Evolutionary conservation across 495 filamentous ascomycete genomes (phyloP), one percentile per base, ranked within the genome.

Genomic region (Penicillium robsamsonii): DNA sequence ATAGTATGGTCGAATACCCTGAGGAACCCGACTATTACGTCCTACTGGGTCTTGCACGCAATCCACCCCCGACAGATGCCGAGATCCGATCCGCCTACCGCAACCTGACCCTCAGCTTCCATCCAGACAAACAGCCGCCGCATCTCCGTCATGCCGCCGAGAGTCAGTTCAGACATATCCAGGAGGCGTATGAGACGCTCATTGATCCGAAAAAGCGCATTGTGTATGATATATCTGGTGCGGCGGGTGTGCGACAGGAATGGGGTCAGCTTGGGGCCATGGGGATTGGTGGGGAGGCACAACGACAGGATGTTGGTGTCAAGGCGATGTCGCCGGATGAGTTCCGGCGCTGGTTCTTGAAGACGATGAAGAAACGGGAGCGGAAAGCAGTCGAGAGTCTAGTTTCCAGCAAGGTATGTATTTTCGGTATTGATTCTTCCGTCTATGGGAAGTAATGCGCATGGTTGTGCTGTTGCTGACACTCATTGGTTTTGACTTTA

Each of bases 91-190:
- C 70, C 18, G 78, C 81, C 11, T 84, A 82, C 56, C 74, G 72
- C 33, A 74, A 71, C 12, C 70, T 85, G 27, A 77, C 77, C 22
- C 75, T 81, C n/a, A 76, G 75, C 42, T 82, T 86, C 47, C 80
- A 84, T 52, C 80, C 82, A 11, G 83, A 86, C 58, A 81, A 79
- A 52, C 81, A 84, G 52, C 79, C 83, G 2, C 50, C 73, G 17
- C 68, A 78, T 31, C 64, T 77, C 31, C 76, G 68, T 27, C 68
- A 77, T 12, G 65, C 74, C 4, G 81, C 83, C 8, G 68, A 73
- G 29, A 67, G 55, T 18, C 76, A 84, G 20, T 82, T 84, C 33
- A 74, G 63, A 29, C 63, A 67, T 25, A 79, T 83, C 40, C 72
- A 77, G 20, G 70, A 72, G 5, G 83, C 83, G 6, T 84, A 83